These are phyloP conservation scores for Yamadazyma kitorensis DNA, from an alignment of 805 yeast genomes.

Conservation along the genomic window DNA sequence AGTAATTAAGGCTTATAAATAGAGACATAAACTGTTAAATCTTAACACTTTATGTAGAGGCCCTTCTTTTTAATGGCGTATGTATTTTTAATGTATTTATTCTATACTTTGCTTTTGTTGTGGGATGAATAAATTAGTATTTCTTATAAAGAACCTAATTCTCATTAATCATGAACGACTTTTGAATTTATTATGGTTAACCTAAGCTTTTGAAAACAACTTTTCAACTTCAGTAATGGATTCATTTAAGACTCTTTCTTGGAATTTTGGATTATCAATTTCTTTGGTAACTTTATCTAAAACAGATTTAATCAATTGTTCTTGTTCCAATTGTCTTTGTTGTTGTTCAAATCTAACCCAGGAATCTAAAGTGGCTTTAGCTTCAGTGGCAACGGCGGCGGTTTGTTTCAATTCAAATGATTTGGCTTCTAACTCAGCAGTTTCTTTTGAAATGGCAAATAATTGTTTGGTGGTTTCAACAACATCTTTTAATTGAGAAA, in stretches of 20 bases:
- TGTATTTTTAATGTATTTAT: constrained; percentile 1
- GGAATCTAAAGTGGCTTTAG: constrained; percentile 92
- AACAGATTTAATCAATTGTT: constrained; percentile 82
- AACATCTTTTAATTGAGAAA: constrained; percentile 86
- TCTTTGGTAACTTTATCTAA: constrained; percentile 86
- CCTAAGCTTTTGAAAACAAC: constrained; percentile 52
- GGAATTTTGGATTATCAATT: constrained; percentile 84
- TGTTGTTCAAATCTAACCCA: constrained; percentile 99
- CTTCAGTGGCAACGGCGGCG: constrained; percentile 83
- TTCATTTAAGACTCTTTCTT: constrained; percentile 86
- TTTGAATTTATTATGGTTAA: too few species aligned
- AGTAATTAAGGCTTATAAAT: constrained; percentile 9
- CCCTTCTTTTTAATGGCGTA: too few species aligned
- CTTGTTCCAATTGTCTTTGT: constrained; percentile 94
- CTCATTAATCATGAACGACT: too few species aligned
- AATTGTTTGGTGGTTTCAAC: constrained; percentile 87
- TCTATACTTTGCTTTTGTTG: constrained; percentile 4
- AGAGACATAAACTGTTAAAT: background rate
- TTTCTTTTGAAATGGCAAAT: constrained; percentile 93
- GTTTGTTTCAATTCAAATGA: constrained; percentile 90
- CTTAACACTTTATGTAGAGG: too few species aligned
- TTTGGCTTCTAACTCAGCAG: constrained; percentile 93
- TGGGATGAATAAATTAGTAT: too few species aligned
- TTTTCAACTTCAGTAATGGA: constrained; percentile 90
- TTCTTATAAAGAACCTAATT: too few species aligned